Conservation (phyloP, 345 rosid genomes). For the Melaleuca alternifolia region DNA sequence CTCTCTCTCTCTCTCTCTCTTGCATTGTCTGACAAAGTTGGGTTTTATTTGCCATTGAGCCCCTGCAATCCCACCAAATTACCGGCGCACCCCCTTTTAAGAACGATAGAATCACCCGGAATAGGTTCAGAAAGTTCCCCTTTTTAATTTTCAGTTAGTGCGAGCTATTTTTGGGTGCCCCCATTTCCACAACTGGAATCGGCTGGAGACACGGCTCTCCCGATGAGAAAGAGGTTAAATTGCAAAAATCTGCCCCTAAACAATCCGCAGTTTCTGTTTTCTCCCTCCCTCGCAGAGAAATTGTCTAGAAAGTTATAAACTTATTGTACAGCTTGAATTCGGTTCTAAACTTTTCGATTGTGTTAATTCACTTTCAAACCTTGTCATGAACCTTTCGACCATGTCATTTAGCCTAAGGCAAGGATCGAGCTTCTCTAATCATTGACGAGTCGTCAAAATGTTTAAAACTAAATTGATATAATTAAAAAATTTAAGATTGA, state of each 20-base stretch:
- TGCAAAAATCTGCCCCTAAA: background rate
- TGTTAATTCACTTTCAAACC: background rate
- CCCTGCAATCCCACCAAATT: background rate
- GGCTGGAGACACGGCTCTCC: background rate
- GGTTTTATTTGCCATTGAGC: background rate
- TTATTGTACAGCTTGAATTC: background rate
- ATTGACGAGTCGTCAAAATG: background rate
- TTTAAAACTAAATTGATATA: background rate
- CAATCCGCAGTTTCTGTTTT: background rate
- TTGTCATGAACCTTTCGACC: too few species aligned
- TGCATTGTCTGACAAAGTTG: background rate
- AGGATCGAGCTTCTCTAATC: background rate
- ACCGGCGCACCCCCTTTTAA: background rate
- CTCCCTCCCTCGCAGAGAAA: too few species aligned
- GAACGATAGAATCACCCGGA: background rate
- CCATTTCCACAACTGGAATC: background rate
- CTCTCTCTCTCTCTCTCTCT: background rate
- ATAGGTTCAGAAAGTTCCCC: background rate
- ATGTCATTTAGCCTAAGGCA: too few species aligned
- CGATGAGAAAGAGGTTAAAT: background rate
- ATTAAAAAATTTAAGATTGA: rapidly evolving
- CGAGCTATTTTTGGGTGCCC: background rate
- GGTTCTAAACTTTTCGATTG: rapidly evolving
- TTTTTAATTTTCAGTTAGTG: too few species aligned
- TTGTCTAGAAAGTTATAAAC: background rate